Base-by-base conservation (phyloP, 345 rosid genomes). In the Passiflora organensis region DNA sequence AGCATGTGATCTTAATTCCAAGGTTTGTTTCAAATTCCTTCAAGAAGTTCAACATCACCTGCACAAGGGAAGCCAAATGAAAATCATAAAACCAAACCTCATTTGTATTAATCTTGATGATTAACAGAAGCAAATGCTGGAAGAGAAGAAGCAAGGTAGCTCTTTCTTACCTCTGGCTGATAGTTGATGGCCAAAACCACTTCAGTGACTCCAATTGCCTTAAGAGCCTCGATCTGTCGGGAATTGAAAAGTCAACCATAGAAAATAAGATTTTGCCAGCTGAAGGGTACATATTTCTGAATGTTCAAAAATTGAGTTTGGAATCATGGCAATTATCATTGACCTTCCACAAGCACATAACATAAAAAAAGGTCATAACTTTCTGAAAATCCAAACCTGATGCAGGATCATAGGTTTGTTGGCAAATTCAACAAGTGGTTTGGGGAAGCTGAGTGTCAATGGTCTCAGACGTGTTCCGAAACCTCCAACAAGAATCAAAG, bases 381-480 rank as follows among this genome's bases (percentile, higher is more conserved):
- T 10, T 20, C 20, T 0, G 16, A 21, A 53, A 57, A 56, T 10
- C 16, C 20, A 53, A 79, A 89, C 99, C 99, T 93, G 99, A 72
- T 93, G 99, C 68, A 89, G 78, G 75, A 93, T 93, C 99, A 93
- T 93, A 53, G 99, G 99, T 64, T 93, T 93, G 74, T 93, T 93
- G 42, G 95, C 99, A 52, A 93, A 93, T 18, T 93, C 99, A 65
- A 93, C 99, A 19, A 93, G 95, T 4, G 99, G 99, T 73, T 93
- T 93, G 8, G 99, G 97, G 63, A 93, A 77, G 56, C 97, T 93
- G 38, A 93, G 99, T 9, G 99, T 93, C 83, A 93, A 65, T 22
- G 99, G 99, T 77, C 99, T 86, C 89, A 93, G 68, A 21, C 99
- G 81, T 44, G 99, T 93, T 18, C 99, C 99, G 46, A 93, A 86